A percentile compares a stretch with the other conserved stretches of the same genome.
These are phyloP conservation scores for Fusarium sp. DNA, from an alignment of 2,329 filamentous ascomycete genomes.

Conservation along the genomic window DNA sequence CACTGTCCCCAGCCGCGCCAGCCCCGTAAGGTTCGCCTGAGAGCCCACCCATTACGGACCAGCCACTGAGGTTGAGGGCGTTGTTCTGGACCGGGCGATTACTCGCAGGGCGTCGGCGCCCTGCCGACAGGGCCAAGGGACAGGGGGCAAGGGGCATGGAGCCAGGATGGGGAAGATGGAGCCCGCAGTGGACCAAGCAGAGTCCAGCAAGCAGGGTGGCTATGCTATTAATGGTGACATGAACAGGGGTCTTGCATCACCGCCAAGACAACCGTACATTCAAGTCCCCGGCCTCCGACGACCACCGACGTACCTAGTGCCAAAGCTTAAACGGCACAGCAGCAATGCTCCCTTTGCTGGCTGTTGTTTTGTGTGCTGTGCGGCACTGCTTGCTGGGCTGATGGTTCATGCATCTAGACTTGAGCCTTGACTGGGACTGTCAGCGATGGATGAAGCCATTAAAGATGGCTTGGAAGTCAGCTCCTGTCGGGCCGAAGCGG, in stretches of 20 bases:
- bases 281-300: slow-evolving; percentile 1
- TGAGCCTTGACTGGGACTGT: neutral
- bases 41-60: neutral
- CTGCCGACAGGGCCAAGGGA: slow-evolving; percentile 27
- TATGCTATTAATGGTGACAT: slow-evolving; percentile 39
- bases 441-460: neutral
- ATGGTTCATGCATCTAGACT: neutral
- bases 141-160: slow-evolving; percentile 4
- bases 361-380: neutral
- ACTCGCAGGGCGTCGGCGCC: slow-evolving; percentile 20
- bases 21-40: slow-evolving; percentile 5
- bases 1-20: neutral
- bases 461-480: neutral
- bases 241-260: slow-evolving; percentile 13
- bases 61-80: slow-evolving; percentile 12
- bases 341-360: neutral
- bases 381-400: neutral
- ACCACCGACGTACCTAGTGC: slow-evolving; percentile 26
- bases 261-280: neutral
- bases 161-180: slow-evolving; percentile 18
- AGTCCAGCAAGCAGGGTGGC: slow-evolving; percentile 11
- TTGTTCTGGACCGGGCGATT: slow-evolving; percentile 40
- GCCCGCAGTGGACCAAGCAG: slow-evolving; percentile 17
- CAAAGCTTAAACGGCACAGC: slow-evolving; percentile 40
- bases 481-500: neutral